Evolutionary conservation across 202 grass and related monocot genomes (phyloP).

Genomic region (Bolboschoenoplectus hybrid): DNA sequence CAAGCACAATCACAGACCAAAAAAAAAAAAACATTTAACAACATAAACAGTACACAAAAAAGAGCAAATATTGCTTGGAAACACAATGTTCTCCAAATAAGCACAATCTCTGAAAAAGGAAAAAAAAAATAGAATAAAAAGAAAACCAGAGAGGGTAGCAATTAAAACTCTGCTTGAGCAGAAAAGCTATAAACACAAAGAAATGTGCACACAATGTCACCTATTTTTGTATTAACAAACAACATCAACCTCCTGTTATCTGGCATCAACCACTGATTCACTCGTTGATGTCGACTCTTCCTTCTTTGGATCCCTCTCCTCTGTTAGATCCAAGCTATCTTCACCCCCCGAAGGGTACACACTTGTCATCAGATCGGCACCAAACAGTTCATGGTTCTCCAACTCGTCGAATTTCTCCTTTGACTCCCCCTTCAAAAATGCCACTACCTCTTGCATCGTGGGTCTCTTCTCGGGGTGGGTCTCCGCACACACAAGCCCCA

Average conservation of each 20-base stretch:
- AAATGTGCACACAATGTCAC: slow-evolving; percentile 28
- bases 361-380: background rate
- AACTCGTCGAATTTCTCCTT: background rate
- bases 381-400: slow-evolving; percentile 9
- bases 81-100: background rate
- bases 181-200: slow-evolving; percentile 10
- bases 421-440: slow-evolving; percentile 48
- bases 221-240: slow-evolving; percentile 29
- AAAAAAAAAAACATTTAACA: background rate
- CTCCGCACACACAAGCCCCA: slow-evolving; percentile 70
- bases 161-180: slow-evolving; percentile 7
- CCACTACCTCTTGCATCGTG: slow-evolving; percentile 65
- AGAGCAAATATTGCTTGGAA: slow-evolving; percentile 22
- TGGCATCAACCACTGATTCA: slow-evolving; percentile 22
- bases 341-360: background rate
- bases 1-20: background rate
- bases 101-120: background rate
- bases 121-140: background rate
- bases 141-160: background rate
- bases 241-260: background rate
- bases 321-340: slow-evolving; percentile 16
- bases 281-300: slow-evolving; percentile 27
- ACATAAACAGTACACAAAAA: background rate
- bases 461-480: slow-evolving; percentile 59
- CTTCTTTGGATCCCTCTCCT: slow-evolving; percentile 24